phyloP scores from a whole-genome alignment of 768 basidiomycete genomes.

The Russula vinacea region DNA sequence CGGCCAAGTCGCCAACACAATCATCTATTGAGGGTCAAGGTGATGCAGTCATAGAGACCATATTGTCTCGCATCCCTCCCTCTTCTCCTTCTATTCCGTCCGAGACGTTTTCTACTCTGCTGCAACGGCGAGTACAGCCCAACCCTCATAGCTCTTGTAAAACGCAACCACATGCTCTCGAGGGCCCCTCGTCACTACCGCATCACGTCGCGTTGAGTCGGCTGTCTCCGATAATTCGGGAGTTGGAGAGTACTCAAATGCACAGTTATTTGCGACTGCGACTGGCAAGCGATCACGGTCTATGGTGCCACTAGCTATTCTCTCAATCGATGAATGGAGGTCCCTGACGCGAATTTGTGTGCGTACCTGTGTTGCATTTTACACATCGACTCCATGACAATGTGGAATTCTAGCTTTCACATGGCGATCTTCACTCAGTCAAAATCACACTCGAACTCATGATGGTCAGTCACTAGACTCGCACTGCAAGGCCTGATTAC shows the following conservation, averaged over 20 bases:
- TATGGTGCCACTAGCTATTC: conserved; percentile 38
- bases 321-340: conserved; percentile 43
- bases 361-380: conserved; percentile 43
- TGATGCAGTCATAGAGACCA: conserved; percentile 35
- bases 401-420: conserved; percentile 42
- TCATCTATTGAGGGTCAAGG: conserved; percentile 20
- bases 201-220: conserved; percentile 8
- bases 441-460: conserved; percentile 53
- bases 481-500: background rate
- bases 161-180: background rate
- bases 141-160: background rate
- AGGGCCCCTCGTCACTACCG: background rate
- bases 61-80: conserved; percentile 32
- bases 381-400: background rate
- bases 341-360: conserved; percentile 53
- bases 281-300: background rate
- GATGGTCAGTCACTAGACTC: conserved; percentile 37
- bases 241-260: background rate
- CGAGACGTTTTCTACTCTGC: conserved; percentile 14
- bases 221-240: conserved; percentile 3
- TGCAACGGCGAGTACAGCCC: conserved; percentile 4
- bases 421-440: conserved; percentile 48
- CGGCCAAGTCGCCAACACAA: conserved; percentile 16
- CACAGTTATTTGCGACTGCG: background rate
- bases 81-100: background rate